Conservation (phyloP, 305 asterid species). For the Solanum hybrid region DNA sequence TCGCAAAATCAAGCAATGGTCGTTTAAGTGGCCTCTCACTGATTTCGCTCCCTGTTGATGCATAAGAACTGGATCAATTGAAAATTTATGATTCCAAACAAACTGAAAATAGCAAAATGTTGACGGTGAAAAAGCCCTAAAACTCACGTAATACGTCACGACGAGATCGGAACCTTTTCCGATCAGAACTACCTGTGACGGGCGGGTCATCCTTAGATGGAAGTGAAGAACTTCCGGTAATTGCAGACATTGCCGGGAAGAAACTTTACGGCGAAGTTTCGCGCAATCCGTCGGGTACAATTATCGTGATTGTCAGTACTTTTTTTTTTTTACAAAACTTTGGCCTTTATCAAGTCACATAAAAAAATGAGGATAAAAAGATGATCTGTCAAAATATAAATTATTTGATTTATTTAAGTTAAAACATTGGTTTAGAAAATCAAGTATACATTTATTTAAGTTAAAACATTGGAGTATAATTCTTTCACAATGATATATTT, state of each 20-base stretch:
- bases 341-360: not conserved
- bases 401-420: not conserved
- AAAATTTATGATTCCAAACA: not conserved
- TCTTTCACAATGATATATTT: not conserved
- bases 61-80: not conserved
- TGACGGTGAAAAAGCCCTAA: not conserved
- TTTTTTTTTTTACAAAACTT: not conserved
- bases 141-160: conserved; percentile 61
- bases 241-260: not conserved
- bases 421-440: not conserved
- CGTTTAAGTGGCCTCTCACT: conserved; percentile 58
- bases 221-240: not conserved
- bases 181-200: conserved; percentile 56
- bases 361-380: not conserved
- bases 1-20: conserved; percentile 55
- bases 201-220: conserved; percentile 32
- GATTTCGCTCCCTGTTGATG: conserved; percentile 42
- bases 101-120: not conserved
- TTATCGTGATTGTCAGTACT: not conserved
- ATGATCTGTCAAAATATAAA: not conserved
- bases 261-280: not conserved
- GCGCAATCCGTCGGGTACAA: not conserved
- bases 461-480: not conserved
- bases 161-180: conserved; percentile 41
- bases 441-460: not conserved